Evolutionary conservation across 257 asterid species (phyloP), one percentile per base, ranked within the genome.

Genomic region (Solanum rostratum): DNA sequence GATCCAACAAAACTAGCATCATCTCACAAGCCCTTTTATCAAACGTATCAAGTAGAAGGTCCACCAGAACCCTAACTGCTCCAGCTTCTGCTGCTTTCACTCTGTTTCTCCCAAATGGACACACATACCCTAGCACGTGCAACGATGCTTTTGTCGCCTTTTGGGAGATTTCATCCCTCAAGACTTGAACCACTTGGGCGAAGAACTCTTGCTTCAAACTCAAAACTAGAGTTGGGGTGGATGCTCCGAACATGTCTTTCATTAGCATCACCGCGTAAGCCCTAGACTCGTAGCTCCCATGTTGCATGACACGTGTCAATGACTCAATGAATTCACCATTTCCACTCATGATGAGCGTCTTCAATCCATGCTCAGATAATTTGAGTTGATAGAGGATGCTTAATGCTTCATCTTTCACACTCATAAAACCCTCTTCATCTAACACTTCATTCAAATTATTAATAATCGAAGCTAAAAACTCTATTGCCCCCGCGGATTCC

Each of bases 21-120:
- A 92, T 86, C 87, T 96, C 99, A 0, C 86, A 85, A 2, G 41
- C 66, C 81, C 98, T 68, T 45, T 86, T 92, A 0, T 96, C 94
- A 0, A 71, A 6, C 2, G 89, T 71, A 3, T 92, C 93, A 5
- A 94, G 91, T 0, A 96, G 88, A 0, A 90, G 92, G 5, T 96
- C 94, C 18, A 96, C 83, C 59, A 92, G 18, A 3, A 88, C 33
- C 0, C 85, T 83, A 30, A 90, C 92, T 0, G 84, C 80, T 1
- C 98, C 97, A 0, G 92, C 89, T 55, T 96, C 97, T 12, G 86
- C 97, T 20, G 94, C 95, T 41, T 90, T 93, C 66, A 92, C 76
- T 74, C 90, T 68, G 80, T 94, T 96, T 55, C 97, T 83, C 27
- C 97, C 94, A 74, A 84, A 85, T 5, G 92, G 92, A 83, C 97